Base-by-base conservation (phyloP, 2,329 filamentous ascomycete species). In the Epichloe sylvatica region DNA sequence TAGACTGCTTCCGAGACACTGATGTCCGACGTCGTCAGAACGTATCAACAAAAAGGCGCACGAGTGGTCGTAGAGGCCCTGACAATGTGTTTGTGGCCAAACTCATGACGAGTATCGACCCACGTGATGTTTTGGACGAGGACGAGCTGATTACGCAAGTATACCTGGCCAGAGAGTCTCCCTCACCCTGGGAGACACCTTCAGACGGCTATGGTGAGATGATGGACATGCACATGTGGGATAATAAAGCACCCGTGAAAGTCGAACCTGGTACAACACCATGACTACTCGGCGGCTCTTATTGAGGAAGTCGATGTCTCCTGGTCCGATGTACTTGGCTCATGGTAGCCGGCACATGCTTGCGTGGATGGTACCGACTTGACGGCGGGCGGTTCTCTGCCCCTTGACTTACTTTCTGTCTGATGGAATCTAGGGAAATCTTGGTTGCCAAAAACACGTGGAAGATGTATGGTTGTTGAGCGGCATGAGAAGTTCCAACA, bases 11-110 rank as follows among this genome's bases (percentile, higher is more conserved):
- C 17, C 64, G 60, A 5, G 69, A 69, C 41, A 57, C 63, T 13
- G 56, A 58, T 39, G 54, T 65, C 5, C 64, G 67, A 30, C 67
- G 71, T 4, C 67, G 71, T n/a, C 67, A 67, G 42, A 71, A 68
- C 52, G 60, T 66, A n/a, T 65, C 55, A 9, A 46, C 52, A 17
- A 61, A 59, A 51, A 65, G 62, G 51, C 60, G 60, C 17, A 41
- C 52, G 13, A 35, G 45, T 30, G 54, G 49, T 9, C 56, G 59
- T n/a, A 52, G 49, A n/a, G 36, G 44, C 19, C 53, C 59, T 15
- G 54, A 56, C n/a, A 69, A 70, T 52, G 53, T 67, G 40, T 45
- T 54, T 0, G 17, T 54, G 37, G 72, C 69, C 48, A 60, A 75
- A 45, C 70, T 74, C 49, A 66, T 72, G 54, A 64, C 64, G 46